These are phyloP conservation scores for Ophiocordyceps robertsii DNA, from an alignment of 2,329 filamentous ascomycete species.

Conservation along the genomic window DNA sequence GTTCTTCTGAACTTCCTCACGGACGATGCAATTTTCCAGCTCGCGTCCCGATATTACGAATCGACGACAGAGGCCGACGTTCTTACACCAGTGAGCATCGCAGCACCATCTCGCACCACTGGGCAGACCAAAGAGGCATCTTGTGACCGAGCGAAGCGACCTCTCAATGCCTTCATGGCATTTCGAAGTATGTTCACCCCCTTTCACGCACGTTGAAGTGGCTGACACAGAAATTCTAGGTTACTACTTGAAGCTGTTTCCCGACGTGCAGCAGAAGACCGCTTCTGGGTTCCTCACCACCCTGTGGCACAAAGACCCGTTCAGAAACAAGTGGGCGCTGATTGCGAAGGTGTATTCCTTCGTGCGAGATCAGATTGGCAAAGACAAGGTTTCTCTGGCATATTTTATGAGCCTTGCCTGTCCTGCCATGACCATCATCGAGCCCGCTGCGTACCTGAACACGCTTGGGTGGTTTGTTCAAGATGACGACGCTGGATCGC, in stretches of 20 bases:
- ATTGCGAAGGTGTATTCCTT: conserved; percentile 41
- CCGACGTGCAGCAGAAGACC: conserved; percentile 33
- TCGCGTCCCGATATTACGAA: conserved; percentile 8
- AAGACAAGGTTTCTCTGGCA: conserved; percentile 29
- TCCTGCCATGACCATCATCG: conserved; percentile 30
- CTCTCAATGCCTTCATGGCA: conserved; percentile 19
- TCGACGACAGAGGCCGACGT: background rate
- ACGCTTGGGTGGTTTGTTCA: conserved; percentile 30
- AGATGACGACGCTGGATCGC: conserved; percentile 12
- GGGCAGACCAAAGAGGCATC: background rate
- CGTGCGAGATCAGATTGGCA: conserved; percentile 34
- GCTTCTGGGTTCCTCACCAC: conserved; percentile 34
- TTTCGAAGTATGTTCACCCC: conserved; percentile 14
- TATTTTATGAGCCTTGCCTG: conserved; percentile 31
- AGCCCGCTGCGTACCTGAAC: conserved; percentile 29
- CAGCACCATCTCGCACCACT: background rate
- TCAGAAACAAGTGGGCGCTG: conserved; percentile 36
- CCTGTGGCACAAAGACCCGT: conserved; percentile 35
- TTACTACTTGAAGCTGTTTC: conserved; percentile 32
- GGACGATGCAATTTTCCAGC: conserved; percentile 9
- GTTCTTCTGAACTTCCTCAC: conserved; percentile 8
- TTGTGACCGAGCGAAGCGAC: conserved; percentile 11
- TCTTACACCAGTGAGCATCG: background rate
- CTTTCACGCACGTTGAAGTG: background rate
- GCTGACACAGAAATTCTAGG: conserved; percentile 15